Percentiles rank a stretch among this genome's conserved stretches.
These are phyloP conservation scores for Aspergillus spinulosporus DNA, from an alignment of 2,329 filamentous ascomycete species.

Conservation along the genomic window DNA sequence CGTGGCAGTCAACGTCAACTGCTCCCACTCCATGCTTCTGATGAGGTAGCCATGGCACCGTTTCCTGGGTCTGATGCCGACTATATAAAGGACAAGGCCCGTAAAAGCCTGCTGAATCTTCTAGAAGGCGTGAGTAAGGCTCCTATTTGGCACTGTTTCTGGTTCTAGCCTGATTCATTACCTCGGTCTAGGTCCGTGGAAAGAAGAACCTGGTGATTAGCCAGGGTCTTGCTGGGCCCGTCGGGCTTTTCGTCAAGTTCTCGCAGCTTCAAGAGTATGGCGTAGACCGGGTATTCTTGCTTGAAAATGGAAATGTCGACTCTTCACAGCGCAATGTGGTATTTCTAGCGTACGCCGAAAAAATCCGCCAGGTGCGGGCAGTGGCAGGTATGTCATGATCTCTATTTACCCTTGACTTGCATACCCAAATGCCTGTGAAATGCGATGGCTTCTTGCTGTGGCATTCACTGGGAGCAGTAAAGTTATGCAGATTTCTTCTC, in stretches of 20 bases:
- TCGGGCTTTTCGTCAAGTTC: conserved; percentile 92
- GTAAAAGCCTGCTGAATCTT: conserved; percentile 84
- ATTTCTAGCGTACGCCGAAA: conserved; percentile 89
- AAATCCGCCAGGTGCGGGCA: conserved; percentile 74
- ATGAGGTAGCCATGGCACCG: conserved; percentile 42
- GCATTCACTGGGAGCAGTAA: conserved; percentile 53
- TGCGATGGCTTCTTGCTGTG: conserved; percentile 6
- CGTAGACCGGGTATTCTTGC: conserved; percentile 93
- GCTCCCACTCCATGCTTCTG: conserved; percentile 8
- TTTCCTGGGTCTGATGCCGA: conserved; percentile 48
- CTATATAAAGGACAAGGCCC: conserved; percentile 58
- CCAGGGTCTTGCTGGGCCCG: conserved; percentile 80
- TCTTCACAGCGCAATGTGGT: conserved; percentile 92
- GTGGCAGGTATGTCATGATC: conserved; percentile 75
- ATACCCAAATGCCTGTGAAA: conserved; percentile 11
- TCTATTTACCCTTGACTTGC: background rate
- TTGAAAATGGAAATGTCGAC: conserved; percentile 94
- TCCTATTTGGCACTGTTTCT: conserved; percentile 22
- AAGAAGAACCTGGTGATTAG: conserved; percentile 99
- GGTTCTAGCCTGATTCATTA: conserved; percentile 23
- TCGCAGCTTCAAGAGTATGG: conserved; percentile 95
- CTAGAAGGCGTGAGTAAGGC: conserved; percentile 85
- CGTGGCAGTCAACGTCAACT: conserved; percentile 14
- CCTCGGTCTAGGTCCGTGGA: conserved; percentile 74
- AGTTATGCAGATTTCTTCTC: conserved; percentile 55